Conservation (phyloP, 352 stramenopile genomes). For the Plasmopara viticola region DNA sequence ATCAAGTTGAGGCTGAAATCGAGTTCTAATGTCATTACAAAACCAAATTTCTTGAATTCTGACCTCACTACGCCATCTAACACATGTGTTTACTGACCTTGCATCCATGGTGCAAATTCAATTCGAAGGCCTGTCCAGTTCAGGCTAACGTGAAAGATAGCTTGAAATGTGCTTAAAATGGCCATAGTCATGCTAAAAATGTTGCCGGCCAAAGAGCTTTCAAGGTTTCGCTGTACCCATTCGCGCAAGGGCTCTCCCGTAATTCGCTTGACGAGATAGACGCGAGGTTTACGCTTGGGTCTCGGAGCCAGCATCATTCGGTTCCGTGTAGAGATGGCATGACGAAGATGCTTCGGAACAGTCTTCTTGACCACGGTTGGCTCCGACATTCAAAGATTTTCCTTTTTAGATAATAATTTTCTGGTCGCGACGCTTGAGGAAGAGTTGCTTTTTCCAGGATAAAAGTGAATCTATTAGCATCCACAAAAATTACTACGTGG, state of each 20-base stretch:
- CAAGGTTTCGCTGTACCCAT: constrained; percentile 70
- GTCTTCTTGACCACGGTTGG: constrained; percentile 14
- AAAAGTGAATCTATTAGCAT: background rate
- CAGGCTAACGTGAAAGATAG: constrained; percentile 52
- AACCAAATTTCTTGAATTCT: background rate
- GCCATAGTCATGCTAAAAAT: constrained; percentile 37
- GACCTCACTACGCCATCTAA: background rate
- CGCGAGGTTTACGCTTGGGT: constrained; percentile 25
- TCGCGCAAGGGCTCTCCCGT: constrained; percentile 46
- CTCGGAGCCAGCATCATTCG: constrained; percentile 7
- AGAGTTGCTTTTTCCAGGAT: background rate
- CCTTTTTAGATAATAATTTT: background rate
- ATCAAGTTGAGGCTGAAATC: constrained; percentile 58
- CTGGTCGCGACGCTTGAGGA: constrained; percentile 6
- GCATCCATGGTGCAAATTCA: constrained; percentile 29
- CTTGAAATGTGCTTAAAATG: constrained; percentile 54
- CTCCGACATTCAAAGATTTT: constrained; percentile 8
- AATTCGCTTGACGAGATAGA: constrained; percentile 30
- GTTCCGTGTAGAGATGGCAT: constrained; percentile 24
- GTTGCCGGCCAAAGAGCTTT: constrained; percentile 50
- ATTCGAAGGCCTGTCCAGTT: constrained; percentile 49
- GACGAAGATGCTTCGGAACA: constrained; percentile 33
- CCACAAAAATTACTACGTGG: too few species aligned
- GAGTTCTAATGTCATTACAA: constrained; percentile 22
- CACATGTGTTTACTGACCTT: constrained; percentile 24